Percentiles rank a stretch among this genome's conserved stretches.
These are phyloP conservation scores for Scenedesmus sp. DNA, from an alignment of 163 green algal genomes.

Conservation along the genomic window DNA sequence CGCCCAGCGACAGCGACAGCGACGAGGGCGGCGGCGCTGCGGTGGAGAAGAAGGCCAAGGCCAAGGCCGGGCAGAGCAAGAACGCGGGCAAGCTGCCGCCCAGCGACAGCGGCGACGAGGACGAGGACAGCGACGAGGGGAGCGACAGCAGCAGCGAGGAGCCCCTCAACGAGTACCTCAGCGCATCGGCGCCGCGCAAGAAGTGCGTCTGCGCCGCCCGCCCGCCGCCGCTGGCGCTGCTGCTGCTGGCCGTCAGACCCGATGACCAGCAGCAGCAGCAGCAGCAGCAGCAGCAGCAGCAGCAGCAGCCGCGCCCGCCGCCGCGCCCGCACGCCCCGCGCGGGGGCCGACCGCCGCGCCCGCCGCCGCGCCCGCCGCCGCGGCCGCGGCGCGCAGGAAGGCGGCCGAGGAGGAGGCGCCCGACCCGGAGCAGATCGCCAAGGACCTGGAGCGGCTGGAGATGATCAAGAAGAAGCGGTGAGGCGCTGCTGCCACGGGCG, in stretches of 20 bases:
- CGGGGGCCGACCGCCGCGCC: background rate
- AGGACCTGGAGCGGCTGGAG: slow-evolving; percentile 83
- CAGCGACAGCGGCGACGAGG: slow-evolving; percentile 63
- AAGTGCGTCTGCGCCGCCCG: slow-evolving; percentile 19
- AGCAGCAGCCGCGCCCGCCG: background rate
- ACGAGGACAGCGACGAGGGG: slow-evolving; percentile 51
- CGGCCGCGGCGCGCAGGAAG: slow-evolving; percentile 34
- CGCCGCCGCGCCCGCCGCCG: background rate
- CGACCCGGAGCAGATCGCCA: slow-evolving; percentile 68
- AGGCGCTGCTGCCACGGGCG: background rate
- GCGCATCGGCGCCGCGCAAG: slow-evolving; percentile 31
- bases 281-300: slow-evolving; percentile 6
- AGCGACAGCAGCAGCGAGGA: slow-evolving; percentile 19
- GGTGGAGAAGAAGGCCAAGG: slow-evolving; percentile 23
- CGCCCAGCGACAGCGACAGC: slow-evolving; percentile 69
- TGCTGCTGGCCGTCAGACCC: slow-evolving; percentile 5
- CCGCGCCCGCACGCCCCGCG: background rate
- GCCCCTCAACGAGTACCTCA: slow-evolving; percentile 38
- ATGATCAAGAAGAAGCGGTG: background rate
- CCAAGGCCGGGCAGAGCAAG: slow-evolving; percentile 56
- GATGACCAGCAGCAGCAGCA: too few species aligned
- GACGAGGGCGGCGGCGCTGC: slow-evolving; percentile 46
- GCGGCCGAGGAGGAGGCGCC: slow-evolving; percentile 61
- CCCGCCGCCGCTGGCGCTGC: background rate
- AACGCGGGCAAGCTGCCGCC: slow-evolving; percentile 82